These are phyloP conservation scores for Balakata baccata DNA, from an alignment of 345 rosid species.

Conservation along the genomic window DNA sequence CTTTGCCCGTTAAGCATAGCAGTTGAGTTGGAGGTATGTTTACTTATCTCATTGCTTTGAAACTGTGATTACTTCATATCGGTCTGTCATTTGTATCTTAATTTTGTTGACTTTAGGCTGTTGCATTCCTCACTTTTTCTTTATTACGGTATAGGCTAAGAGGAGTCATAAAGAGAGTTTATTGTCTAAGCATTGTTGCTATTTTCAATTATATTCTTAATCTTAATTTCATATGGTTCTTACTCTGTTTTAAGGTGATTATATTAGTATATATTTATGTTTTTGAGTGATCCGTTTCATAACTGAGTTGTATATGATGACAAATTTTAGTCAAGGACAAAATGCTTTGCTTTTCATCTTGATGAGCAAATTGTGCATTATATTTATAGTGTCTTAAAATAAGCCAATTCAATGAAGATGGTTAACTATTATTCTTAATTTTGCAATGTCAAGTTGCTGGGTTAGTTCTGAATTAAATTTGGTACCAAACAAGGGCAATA, in stretches of 20 bases:
- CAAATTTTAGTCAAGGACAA: neutral
- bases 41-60: too few species aligned
- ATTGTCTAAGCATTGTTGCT: neutral
- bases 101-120: neutral
- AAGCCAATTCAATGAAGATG: neutral
- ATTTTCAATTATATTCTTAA: neutral
- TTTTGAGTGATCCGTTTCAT: neutral
- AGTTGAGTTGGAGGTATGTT: too few species aligned
- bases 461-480: neutral
- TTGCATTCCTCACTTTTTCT: neutral
- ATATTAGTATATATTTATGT: neutral
- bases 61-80: neutral
- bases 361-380: neutral
- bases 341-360: neutral
- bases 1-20: neutral
- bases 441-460: neutral
- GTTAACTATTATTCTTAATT: neutral
- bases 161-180: too few species aligned
- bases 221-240: neutral
- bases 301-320: neutral
- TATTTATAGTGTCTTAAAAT: neutral
- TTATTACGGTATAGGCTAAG: neutral
- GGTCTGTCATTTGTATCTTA: neutral
- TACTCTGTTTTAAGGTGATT: neutral
- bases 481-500: neutral